phyloP scores from a whole-genome alignment of 345 rosid species.

The Salix brachista region DNA sequence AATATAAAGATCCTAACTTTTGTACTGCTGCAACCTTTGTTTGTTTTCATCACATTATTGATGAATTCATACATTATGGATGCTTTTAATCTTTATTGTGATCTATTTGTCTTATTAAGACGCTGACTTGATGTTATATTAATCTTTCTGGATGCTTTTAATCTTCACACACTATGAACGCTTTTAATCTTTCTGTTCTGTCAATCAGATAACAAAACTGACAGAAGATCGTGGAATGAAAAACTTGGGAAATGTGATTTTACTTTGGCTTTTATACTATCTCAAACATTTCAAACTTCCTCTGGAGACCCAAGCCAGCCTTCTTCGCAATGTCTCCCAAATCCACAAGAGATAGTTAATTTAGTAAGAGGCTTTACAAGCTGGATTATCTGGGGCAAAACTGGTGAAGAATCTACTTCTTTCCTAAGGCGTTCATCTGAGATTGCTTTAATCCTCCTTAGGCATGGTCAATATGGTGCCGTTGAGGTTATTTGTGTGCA shows the following conservation, averaged over 20 bases:
- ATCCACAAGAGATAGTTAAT: conserved; percentile 50
- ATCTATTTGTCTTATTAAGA: conserved; percentile 3
- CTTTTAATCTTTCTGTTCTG: conserved; percentile 3
- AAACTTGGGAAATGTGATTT: conserved; percentile 77
- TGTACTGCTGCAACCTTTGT: too few species aligned
- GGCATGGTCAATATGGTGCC: conserved; percentile 79
- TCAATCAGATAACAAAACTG: conserved; percentile 53
- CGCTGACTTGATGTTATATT: neutral
- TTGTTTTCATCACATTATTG: neutral
- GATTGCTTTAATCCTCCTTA: conserved; percentile 64
- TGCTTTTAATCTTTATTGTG: neutral
- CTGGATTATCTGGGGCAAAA: conserved; percentile 78
- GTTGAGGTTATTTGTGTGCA: conserved; percentile 56
- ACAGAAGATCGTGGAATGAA: conserved; percentile 68
- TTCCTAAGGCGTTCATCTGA: conserved; percentile 66
- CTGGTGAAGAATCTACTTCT: conserved; percentile 59
- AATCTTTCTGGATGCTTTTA: too few species aligned
- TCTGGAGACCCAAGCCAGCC: conserved; percentile 29
- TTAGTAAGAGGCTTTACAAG: conserved; percentile 57
- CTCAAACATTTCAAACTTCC: conserved; percentile 36
- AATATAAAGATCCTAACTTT: too few species aligned
- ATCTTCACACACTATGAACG: too few species aligned
- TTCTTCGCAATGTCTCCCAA: conserved; percentile 45
- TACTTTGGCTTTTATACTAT: conserved; percentile 69
- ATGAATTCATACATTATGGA: neutral